Evolutionary conservation across 2,329 filamentous ascomycete genomes (phyloP), one percentile per base, ranked within the genome.

Genomic region (Mycosphaerelloides madeirae): DNA sequence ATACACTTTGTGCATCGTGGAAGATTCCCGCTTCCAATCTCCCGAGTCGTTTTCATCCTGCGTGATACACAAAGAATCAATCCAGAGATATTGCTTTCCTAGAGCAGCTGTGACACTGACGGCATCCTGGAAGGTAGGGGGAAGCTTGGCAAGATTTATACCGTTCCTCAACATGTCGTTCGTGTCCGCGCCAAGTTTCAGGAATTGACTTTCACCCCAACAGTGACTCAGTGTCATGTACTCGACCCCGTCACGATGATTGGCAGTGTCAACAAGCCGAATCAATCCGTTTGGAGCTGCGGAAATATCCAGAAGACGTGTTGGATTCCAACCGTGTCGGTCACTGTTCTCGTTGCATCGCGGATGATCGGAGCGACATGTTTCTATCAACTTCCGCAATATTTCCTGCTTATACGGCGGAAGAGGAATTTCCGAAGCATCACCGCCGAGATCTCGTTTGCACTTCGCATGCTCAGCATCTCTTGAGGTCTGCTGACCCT

Each of bases 1-100:
- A 29, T 46, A 49, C 5, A 45, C 43, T 25, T 41, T 35, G 9
- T 39, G 25, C 46, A 49, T 49, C 20, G 22, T 14, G 6, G 35
- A 38, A 14, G 42, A 31, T 15, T 49, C 43, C 3, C 11, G 20
- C 13, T n/a, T 6, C 48, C 48, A 56, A 42, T 56, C 52, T 25
- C 15, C 13, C 11, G 12, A 7, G 7, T 31, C 14, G 22, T 42
- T 44, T 5, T 22, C 34, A 20, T 47, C 37, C 25, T 47, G 44
- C 13, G 28, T 38, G 18, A 47, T 47, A 28, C 38, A 47, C 22
- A 47, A 16, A 8, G 29, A 42, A n/a, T 47, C 39, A 18, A 47
- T 38, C 44, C 44, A 47, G 3, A 47, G 28, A 34, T 47, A 32
- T 6, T n/a, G 6, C 6, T 6, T 6, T 6, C 31, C 31, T 6